These are phyloP conservation scores for Dothistroma pini DNA, from an alignment of 2,329 filamentous ascomycete genomes.

Conservation along the genomic window DNA sequence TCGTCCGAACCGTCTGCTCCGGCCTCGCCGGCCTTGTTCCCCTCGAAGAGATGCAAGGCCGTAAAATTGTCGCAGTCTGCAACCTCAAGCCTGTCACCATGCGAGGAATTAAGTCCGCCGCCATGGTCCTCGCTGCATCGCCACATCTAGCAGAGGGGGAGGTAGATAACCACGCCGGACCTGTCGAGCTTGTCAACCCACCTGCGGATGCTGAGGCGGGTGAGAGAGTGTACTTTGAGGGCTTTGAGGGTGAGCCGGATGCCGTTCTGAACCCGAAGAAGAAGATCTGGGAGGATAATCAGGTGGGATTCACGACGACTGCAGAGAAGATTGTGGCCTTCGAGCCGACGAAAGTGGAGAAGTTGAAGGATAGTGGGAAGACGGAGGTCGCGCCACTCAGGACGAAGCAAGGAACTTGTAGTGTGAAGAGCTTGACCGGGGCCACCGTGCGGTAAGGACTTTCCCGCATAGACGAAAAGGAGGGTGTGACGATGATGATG, in stretches of 20 bases:
- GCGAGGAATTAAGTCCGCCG: slow-evolving; percentile 75
- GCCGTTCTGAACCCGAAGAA: slow-evolving; percentile 97
- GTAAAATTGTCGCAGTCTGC: slow-evolving; percentile 92
- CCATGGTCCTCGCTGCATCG: slow-evolving; percentile 95
- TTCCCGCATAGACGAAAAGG: slow-evolving; percentile 47
- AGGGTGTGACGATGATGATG: background rate
- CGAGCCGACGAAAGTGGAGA: slow-evolving; percentile 72
- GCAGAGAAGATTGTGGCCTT: slow-evolving; percentile 78
- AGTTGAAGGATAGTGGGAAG: slow-evolving; percentile 62
- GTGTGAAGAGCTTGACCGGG: slow-evolving; percentile 72
- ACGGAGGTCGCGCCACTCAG: slow-evolving; percentile 60
- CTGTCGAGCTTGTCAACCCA: slow-evolving; percentile 86
- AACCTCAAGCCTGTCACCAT: slow-evolving; percentile 99
- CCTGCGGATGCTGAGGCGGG: slow-evolving; percentile 76
- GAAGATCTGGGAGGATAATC: slow-evolving; percentile 97
- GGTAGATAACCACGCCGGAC: slow-evolving; percentile 77
- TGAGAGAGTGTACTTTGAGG: slow-evolving; percentile 88
- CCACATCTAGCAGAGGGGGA: slow-evolving; percentile 79
- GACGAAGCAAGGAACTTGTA: slow-evolving; percentile 78
- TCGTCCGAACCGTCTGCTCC: slow-evolving; percentile 93
- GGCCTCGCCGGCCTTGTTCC: slow-evolving; percentile 91
- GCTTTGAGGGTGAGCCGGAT: slow-evolving; percentile 91
- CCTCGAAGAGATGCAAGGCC: slow-evolving; percentile 92
- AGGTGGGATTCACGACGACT: slow-evolving; percentile 93
- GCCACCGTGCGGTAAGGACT: slow-evolving; percentile 65